Evolutionary conservation across 495 filamentous ascomycete genomes (phyloP).

Genomic region (Podospora pseudoanserina): DNA sequence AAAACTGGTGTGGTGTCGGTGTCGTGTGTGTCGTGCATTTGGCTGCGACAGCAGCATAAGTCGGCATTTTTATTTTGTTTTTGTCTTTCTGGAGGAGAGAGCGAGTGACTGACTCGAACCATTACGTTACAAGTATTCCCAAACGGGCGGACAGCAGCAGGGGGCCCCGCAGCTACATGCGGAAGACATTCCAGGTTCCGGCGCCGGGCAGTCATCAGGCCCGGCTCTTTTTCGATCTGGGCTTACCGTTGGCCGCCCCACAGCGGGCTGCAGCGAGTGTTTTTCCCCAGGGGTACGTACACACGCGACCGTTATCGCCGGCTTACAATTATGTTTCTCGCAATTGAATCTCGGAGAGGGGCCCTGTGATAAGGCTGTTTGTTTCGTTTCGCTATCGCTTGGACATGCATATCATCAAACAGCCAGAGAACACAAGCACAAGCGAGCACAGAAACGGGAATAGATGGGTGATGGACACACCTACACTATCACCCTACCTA

Average conservation of each 20-base stretch:
- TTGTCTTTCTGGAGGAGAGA: no score
- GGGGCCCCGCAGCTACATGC: neutral
- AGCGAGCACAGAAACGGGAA: neutral
- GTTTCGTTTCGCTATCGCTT: constrained; percentile 21
- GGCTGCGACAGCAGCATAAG: neutral
- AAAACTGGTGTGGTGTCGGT: neutral
- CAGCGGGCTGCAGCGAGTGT: constrained; percentile 7
- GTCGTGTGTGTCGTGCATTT: neutral
- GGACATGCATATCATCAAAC: constrained; percentile 15
- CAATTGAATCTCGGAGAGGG: constrained; percentile 26
- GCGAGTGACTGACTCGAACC: constrained; percentile 35
- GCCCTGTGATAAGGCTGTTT: constrained; percentile 31
- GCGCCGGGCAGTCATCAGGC: neutral
- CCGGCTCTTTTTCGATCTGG: neutral
- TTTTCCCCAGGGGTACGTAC: constrained; percentile 6
- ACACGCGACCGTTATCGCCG: constrained; percentile 26
- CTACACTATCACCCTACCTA: neutral
- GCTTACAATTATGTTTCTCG: constrained; percentile 38
- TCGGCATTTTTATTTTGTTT: neutral
- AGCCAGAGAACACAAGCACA: constrained; percentile 1
- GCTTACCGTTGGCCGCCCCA: constrained; percentile 6
- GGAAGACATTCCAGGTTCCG: neutral
- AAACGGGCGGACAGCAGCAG: constrained; percentile 31
- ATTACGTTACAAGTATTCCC: constrained; percentile 54
- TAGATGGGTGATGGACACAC: neutral